phyloP scores from a whole-genome alignment of 2,329 filamentous ascomycete species.

The Exophiala sp. region DNA sequence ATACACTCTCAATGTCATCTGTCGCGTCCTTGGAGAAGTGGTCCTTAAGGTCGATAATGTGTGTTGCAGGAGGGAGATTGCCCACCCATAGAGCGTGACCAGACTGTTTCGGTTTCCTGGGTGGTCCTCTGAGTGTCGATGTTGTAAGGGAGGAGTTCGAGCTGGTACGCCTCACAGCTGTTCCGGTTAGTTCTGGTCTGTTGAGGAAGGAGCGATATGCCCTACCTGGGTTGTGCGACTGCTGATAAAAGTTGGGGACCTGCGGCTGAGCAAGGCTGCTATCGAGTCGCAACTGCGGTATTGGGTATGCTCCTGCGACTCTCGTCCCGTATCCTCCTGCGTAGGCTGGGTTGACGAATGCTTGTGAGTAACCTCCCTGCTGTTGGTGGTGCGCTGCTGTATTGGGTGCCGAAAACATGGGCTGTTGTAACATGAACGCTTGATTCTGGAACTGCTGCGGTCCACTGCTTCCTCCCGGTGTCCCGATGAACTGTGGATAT shows the following conservation, averaged over 20 bases:
- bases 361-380: slow-evolving; percentile 13
- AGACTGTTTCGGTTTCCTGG: slow-evolving; percentile 64
- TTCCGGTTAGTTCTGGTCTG: slow-evolving; percentile 4
- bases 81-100: slow-evolving; percentile 95
- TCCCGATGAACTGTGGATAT: slow-evolving; percentile 14
- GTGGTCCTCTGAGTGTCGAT: slow-evolving; percentile 56
- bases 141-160: slow-evolving; percentile 30
- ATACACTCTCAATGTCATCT: slow-evolving; percentile 77
- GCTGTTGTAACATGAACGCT: slow-evolving; percentile 16
- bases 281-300: slow-evolving; percentile 23
- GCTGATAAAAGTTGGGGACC: slow-evolving; percentile 13
- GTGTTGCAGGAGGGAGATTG: slow-evolving; percentile 80
- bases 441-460: slow-evolving; percentile 15
- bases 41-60: slow-evolving; percentile 79
- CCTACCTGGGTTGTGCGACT: slow-evolving; percentile 19
- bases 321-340: slow-evolving; percentile 10
- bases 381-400: slow-evolving; percentile 11
- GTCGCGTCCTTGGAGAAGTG: slow-evolving; percentile 79
- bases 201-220: not conserved
- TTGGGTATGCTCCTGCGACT: slow-evolving; percentile 12
- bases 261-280: slow-evolving; percentile 11
- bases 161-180: slow-evolving; percentile 22
- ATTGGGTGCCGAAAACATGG: slow-evolving; percentile 8
- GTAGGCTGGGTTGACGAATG: slow-evolving; percentile 5
- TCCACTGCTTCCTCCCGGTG: not conserved